Conservation (phyloP, 2,329 filamentous ascomycete genomes). For the Sporothrix curviconia region DNA sequence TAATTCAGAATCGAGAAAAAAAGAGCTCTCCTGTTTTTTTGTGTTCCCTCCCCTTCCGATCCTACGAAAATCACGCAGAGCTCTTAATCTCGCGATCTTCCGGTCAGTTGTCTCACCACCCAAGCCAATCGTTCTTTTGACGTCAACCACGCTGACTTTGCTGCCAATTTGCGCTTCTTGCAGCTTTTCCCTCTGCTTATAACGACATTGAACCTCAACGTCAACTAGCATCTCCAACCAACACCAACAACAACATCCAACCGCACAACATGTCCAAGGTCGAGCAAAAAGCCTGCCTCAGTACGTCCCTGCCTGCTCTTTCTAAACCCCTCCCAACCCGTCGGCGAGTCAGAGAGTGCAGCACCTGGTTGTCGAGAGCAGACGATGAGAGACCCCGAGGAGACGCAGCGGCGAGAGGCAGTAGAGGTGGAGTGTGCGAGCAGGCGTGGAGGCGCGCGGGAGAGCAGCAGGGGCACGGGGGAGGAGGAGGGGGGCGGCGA, state of each 20-base stretch:
- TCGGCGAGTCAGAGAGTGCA: slow-evolving; percentile 12
- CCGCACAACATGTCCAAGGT: slow-evolving; percentile 44
- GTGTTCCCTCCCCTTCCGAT: too few relatives aligned
- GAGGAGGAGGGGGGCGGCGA: not conserved
- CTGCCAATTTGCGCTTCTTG: not conserved
- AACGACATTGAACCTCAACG: not conserved
- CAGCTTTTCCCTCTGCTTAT: not conserved
- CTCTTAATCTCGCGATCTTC: not conserved
- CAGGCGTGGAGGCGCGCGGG: not conserved
- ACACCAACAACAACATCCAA: not conserved
- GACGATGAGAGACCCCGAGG: not conserved
- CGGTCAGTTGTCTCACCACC: not conserved
- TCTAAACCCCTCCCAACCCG: slow-evolving; percentile 13
- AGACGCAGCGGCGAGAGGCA: not conserved
- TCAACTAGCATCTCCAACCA: not conserved
- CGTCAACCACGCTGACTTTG: not conserved
- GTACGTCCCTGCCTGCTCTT: slow-evolving; percentile 39
- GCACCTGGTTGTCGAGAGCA: slow-evolving; percentile 49
- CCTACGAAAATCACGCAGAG: slow-evolving; percentile 17
- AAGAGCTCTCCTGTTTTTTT: slow-evolving; percentile 8
- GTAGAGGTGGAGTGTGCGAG: not conserved
- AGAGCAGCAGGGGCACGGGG: not conserved
- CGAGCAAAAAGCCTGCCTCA: slow-evolving; percentile 56
- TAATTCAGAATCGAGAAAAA: not conserved
- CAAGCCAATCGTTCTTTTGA: not conserved